Conservation (phyloP, 257 asterid species). For the Orobanche coerulescens region DNA sequence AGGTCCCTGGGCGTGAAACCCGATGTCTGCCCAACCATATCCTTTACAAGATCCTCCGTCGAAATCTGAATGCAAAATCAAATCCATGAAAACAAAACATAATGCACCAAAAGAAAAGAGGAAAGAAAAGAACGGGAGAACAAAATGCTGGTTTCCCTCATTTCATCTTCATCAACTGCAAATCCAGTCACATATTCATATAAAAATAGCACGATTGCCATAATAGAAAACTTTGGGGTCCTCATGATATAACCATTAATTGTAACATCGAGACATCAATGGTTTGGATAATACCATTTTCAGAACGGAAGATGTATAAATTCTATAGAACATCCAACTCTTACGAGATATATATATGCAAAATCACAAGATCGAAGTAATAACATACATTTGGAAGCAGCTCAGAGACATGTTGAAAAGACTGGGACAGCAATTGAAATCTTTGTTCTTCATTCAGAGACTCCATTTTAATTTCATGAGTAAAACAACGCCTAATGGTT, state of each 20-base stretch:
- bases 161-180: neutral
- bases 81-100: conserved; percentile 13
- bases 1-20: conserved; percentile 94
- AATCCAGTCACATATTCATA: neutral
- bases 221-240: neutral
- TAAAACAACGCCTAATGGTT: conserved; percentile 80
- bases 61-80: conserved; percentile 52
- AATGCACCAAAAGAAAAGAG: too few relatives aligned
- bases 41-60: conserved; percentile 67
- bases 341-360: conserved; percentile 5
- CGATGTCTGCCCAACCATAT: conserved; percentile 90
- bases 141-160: conserved; percentile 1
- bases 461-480: conserved; percentile 82
- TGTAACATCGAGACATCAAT: neutral
- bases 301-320: neutral
- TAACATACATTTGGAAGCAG: conserved; percentile 56
- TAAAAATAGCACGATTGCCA: neutral
- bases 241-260: neutral
- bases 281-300: neutral
- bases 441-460: conserved; percentile 81
- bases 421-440: conserved; percentile 57
- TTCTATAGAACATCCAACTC: neutral
- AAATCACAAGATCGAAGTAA: conserved; percentile 19
- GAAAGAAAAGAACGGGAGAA: conserved; percentile 6
- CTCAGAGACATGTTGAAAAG: conserved; percentile 49